Conservation (phyloP, 176 grass and related monocot genomes). For the Leersia perrieri region DNA sequence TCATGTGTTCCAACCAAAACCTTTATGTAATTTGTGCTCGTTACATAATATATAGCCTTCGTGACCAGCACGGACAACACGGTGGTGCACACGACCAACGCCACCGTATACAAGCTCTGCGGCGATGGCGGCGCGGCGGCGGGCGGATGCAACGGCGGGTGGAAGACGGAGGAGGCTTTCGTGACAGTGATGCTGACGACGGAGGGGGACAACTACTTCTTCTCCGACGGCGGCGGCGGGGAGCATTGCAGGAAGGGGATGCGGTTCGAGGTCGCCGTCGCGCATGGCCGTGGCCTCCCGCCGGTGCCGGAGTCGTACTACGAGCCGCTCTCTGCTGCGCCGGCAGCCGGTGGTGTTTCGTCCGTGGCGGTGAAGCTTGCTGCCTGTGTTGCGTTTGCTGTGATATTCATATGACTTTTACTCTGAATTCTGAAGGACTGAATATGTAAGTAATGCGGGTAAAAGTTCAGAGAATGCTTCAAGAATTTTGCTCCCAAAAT, state of each 20-base stretch:
- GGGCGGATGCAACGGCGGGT: neutral
- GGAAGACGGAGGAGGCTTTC: constrained; percentile 33
- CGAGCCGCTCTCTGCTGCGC: constrained; percentile 26
- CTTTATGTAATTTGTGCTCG: neutral
- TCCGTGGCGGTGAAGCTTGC: neutral
- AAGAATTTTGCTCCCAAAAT: too few species aligned
- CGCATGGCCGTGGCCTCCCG: constrained; percentile 45
- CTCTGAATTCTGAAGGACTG: neutral
- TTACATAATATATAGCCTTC: constrained; percentile 50
- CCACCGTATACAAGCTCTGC: constrained; percentile 46
- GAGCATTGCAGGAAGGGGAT: constrained; percentile 55
- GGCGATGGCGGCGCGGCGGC: neutral
- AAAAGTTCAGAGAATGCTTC: too few species aligned
- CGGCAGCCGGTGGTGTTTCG: neutral
- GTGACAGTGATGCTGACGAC: constrained; percentile 46
- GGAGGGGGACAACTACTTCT: constrained; percentile 65
- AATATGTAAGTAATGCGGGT: too few species aligned
- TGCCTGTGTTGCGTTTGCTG: neutral
- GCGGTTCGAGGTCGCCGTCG: constrained; percentile 41
- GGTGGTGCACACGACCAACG: constrained; percentile 57
- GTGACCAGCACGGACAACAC: constrained; percentile 46
- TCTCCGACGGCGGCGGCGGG: constrained; percentile 43
- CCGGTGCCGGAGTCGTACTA: constrained; percentile 31
- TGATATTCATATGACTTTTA: neutral
- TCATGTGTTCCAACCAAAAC: neutral